Conservation (phyloP, 2,329 filamentous ascomycete genomes). For the Colletotrichum gigasporum region DNA sequence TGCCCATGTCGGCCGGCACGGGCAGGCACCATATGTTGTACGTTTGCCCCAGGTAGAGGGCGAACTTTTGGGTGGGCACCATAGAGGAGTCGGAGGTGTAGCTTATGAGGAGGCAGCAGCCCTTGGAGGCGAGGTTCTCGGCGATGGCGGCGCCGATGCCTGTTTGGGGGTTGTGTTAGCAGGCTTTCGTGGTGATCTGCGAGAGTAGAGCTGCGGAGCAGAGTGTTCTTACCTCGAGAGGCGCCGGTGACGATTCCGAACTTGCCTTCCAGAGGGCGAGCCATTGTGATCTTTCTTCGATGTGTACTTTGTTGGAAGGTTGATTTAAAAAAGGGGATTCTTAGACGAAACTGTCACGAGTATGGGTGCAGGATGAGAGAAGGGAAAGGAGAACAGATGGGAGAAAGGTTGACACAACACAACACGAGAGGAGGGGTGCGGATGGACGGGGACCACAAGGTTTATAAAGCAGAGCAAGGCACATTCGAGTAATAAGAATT, state of each 20-base stretch:
- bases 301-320: not conserved
- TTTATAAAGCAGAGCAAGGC: not conserved
- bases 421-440: not conserved
- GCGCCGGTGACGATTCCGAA: conserved; percentile 83
- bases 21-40: conserved; percentile 69
- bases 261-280: conserved; percentile 72
- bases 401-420: not conserved
- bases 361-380: not conserved
- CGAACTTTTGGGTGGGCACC: conserved; percentile 66
- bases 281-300: conserved; percentile 39
- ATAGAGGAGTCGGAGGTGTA: conserved; percentile 64
- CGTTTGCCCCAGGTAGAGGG: conserved; percentile 61
- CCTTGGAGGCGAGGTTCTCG: conserved; percentile 77
- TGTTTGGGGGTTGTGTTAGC: conserved; percentile 42
- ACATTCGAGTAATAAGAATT: not conserved
- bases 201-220: not conserved
- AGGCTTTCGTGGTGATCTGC: not conserved
- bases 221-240: conserved; percentile 69
- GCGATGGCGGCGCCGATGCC: conserved; percentile 76
- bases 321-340: not conserved
- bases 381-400: not conserved
- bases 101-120: conserved; percentile 74
- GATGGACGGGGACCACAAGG: not conserved
- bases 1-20: conserved; percentile 78
- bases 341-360: not conserved